Percentiles rank a stretch among this genome's conserved stretches.
phyloP scores from a whole-genome alignment of 495 filamentous ascomycete genomes.

The Xylaria scruposa region DNA sequence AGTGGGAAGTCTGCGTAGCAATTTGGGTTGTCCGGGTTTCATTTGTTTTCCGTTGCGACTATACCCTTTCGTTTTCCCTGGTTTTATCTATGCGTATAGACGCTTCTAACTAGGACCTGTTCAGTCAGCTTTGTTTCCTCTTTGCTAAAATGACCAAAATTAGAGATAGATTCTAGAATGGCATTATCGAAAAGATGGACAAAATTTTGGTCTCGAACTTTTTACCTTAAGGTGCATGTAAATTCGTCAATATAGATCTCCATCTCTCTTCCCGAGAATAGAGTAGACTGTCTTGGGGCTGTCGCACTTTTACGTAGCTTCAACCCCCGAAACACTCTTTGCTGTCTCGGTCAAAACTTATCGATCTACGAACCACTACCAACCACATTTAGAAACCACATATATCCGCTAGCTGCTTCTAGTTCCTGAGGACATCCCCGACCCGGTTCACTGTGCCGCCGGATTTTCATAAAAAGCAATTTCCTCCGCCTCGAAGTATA shows the following conservation, averaged over 20 bases:
- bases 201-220: background rate
- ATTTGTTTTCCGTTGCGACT: constrained; percentile 16
- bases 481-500: background rate
- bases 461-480: background rate
- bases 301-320: background rate
- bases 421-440: background rate
- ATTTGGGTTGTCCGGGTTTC: background rate
- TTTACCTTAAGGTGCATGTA: background rate
- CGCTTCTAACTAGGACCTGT: background rate
- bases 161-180: constrained; percentile 24
- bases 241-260: no score
- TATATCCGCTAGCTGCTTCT: background rate
- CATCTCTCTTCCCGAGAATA: background rate
- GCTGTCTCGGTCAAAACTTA: background rate
- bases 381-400: background rate
- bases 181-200: background rate
- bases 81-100: constrained; percentile 10
- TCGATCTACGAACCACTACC: background rate
- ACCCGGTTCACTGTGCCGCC: background rate
- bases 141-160: background rate
- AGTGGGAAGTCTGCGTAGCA: constrained; percentile 1
- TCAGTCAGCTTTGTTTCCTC: background rate
- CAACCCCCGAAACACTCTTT: background rate
- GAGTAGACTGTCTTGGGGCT: background rate
- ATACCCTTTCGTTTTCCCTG: constrained; percentile 22